Percentiles rank a stretch among this genome's conserved stretches.
phyloP scores from a whole-genome alignment of 2,329 filamentous ascomycete species.

The Pseudofabraea citricarpa region DNA sequence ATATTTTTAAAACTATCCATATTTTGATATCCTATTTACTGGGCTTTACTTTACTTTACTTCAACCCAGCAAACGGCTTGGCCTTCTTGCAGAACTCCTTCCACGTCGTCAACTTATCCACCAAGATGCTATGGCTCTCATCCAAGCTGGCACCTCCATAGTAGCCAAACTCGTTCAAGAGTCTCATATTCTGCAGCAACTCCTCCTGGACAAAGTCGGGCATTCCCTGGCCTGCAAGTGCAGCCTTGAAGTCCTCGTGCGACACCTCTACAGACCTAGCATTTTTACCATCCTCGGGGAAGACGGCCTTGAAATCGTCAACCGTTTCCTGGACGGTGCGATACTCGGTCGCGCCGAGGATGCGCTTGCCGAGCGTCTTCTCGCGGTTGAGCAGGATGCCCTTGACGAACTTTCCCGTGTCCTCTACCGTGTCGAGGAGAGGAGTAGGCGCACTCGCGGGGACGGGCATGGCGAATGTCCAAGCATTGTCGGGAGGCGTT shows the following conservation, averaged over 20 bases:
- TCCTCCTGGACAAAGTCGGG: conserved; percentile 40
- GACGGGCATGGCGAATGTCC: conserved; percentile 22
- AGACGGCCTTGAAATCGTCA: conserved; percentile 34
- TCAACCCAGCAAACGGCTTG: conserved; percentile 30
- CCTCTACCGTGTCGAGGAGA: conserved; percentile 27
- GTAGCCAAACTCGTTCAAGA: conserved; percentile 48
- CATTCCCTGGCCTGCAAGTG: conserved; percentile 29
- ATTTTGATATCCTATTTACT: no score
- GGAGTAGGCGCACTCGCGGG: conserved; percentile 27
- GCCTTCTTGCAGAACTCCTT: conserved; percentile 32
- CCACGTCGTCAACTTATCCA: conserved; percentile 37
- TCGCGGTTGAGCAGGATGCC: conserved; percentile 28
- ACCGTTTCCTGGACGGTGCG: conserved; percentile 35
- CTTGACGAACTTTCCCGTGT: conserved; percentile 31
- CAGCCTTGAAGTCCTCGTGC: conserved; percentile 36
- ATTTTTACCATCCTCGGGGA: conserved; percentile 33
- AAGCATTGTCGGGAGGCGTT: conserved; percentile 24
- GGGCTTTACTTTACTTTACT: no score
- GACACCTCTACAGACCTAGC: conserved; percentile 32
- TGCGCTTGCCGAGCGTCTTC: conserved; percentile 35
- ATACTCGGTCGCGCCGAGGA: conserved; percentile 39
- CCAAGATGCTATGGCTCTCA: conserved; percentile 31
- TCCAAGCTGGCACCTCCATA: conserved; percentile 40
- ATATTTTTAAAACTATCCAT: no score
- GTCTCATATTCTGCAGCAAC: conserved; percentile 46